phyloP scores from a whole-genome alignment of 1,139 yeast genomes.

The Suhomyces yuchorum region DNA sequence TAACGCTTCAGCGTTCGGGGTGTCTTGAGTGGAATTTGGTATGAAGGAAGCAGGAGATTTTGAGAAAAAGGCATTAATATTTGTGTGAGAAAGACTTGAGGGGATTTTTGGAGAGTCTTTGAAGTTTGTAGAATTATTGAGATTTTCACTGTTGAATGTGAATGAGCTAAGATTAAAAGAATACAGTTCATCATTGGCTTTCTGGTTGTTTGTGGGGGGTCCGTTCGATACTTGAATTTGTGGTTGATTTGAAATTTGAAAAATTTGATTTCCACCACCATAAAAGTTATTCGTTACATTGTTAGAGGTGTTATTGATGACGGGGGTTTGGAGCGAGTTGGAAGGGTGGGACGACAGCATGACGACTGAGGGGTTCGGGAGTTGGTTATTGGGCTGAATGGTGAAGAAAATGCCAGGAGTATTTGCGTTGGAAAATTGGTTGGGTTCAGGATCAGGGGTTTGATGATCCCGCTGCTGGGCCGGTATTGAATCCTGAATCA shows the following conservation, averaged over 20 bases:
- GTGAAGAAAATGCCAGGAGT: neutral
- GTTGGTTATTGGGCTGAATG: neutral
- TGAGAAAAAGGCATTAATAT: conserved; percentile 26
- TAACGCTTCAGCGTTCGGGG: neutral
- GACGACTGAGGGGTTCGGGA: neutral
- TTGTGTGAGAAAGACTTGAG: conserved; percentile 15
- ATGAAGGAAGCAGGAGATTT: conserved; percentile 18
- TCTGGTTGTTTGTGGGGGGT: neutral
- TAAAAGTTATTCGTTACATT: conserved; percentile 41
- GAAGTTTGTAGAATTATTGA: neutral
- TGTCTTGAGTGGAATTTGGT: neutral
- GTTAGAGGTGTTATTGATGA: conserved; percentile 31
- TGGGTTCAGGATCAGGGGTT: neutral
- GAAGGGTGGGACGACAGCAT: neutral
- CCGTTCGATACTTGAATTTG: neutral
- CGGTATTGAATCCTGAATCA: conserved; percentile 34
- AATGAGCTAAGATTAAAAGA: conserved; percentile 42
- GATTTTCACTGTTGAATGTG: conserved; percentile 27
- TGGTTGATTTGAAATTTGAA: conserved; percentile 26
- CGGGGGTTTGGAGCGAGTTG: conserved; percentile 32
- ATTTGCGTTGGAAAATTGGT: neutral
- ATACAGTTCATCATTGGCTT: conserved; percentile 32
- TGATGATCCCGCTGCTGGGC: neutral
- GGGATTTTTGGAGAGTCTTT: conserved; percentile 9
- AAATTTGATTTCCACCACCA: neutral